Percentiles rank a stretch among this genome's conserved stretches.
Conservation (phyloP, 2,329 filamentous ascomycete genomes). For the Parasarocladium wereldwijsianum region DNA sequence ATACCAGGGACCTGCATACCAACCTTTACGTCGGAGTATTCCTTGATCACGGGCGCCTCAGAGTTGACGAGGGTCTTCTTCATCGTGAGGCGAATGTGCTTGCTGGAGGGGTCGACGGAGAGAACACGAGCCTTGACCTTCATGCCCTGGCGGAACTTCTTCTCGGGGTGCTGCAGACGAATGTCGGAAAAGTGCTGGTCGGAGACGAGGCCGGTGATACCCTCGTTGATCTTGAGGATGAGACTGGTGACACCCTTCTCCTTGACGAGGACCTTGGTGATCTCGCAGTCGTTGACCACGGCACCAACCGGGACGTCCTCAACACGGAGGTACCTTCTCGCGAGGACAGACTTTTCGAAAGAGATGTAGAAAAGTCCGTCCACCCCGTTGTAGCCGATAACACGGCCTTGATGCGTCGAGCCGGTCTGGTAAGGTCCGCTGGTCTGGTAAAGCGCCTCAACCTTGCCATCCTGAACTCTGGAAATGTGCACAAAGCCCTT, state of each 20-base stretch:
- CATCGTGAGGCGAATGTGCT: conserved; percentile 71
- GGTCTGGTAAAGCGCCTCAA: conserved; percentile 65
- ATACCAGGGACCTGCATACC: conserved; percentile 76
- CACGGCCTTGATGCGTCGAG: conserved; percentile 64
- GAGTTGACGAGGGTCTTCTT: conserved; percentile 94
- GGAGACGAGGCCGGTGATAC: conserved; percentile 76
- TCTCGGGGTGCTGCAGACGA: conserved; percentile 79
- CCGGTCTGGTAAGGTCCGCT: conserved; percentile 67
- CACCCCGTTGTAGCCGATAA: conserved; percentile 75
- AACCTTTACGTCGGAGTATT: conserved; percentile 57
- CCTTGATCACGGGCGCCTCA: conserved; percentile 63
- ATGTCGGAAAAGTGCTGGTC: conserved; percentile 83
- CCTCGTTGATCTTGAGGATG: conserved; percentile 71
- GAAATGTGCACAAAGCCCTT: conserved; percentile 93
- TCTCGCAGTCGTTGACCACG: conserved; percentile 57
- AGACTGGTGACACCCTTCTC: conserved; percentile 67
- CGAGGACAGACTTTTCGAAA: conserved; percentile 65
- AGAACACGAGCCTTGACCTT: conserved; percentile 76
- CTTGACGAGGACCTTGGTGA: conserved; percentile 73
- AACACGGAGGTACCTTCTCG: conserved; percentile 80
- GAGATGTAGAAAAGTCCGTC: conserved; percentile 81
- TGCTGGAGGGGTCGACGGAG: conserved; percentile 60
- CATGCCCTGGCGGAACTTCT: conserved; percentile 83
- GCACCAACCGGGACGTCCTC: conserved; percentile 78
- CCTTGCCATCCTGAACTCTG: conserved; percentile 74